Conservation (phyloP, 1,284 basidiomycete species). For the Naganishia cerealis region DNA sequence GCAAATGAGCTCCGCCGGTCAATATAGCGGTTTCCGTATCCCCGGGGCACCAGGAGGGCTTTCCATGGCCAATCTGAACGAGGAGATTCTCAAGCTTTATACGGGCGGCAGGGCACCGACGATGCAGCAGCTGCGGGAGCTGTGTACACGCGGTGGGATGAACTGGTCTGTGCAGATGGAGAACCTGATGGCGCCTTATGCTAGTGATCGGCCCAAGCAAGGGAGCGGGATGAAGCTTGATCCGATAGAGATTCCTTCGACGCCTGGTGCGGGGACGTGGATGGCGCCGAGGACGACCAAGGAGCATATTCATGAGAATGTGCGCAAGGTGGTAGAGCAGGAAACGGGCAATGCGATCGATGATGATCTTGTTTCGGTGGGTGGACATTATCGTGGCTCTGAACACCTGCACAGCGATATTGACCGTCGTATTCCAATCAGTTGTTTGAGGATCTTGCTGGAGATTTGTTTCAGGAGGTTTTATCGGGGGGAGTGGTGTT, state of each 20-base stretch:
- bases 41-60: conserved; percentile 14
- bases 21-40: conserved; percentile 17
- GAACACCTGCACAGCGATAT: neutral
- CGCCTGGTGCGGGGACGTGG: conserved; percentile 5
- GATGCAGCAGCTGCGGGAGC: conserved; percentile 15
- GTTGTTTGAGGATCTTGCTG: conserved; percentile 14
- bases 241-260: conserved; percentile 18
- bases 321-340: conserved; percentile 8
- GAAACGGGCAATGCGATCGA: conserved; percentile 12
- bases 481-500: conserved; percentile 4
- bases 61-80: conserved; percentile 24
- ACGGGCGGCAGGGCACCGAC: conserved; percentile 22
- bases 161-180: conserved; percentile 26
- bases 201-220: conserved; percentile 22
- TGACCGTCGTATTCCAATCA: neutral
- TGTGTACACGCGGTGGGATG: conserved; percentile 22
- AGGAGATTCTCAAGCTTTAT: conserved; percentile 22
- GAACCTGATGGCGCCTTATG: conserved; percentile 22
- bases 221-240: conserved; percentile 23
- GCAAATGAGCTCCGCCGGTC: neutral
- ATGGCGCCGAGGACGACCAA: conserved; percentile 9
- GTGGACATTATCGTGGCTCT: neutral
- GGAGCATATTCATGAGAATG: conserved; percentile 28
- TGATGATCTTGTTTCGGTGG: conserved; percentile 23
- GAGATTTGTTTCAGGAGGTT: conserved; percentile 12